Evolutionary conservation across 1,284 basidiomycete genomes (phyloP), one percentile per base, ranked within the genome.

Genomic region (Austroboletus niveus): DNA sequence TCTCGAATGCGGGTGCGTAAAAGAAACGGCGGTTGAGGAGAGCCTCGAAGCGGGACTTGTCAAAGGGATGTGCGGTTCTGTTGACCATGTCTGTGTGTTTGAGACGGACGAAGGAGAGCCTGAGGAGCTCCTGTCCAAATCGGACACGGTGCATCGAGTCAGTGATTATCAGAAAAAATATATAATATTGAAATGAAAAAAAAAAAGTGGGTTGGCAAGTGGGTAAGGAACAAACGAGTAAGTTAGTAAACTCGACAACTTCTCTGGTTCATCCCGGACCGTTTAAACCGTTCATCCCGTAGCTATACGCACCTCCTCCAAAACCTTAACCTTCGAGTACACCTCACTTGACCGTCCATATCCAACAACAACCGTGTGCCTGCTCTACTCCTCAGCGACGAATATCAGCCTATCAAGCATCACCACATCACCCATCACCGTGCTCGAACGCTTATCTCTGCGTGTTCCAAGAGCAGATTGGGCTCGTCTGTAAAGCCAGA

Each of bases 1-100:
- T 97, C 72, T 99, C 96, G 64, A 99, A 99, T 2, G 97, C 92
- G 49, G 95, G 96, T 10, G 94, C 94, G 71, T 92, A 98, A 79
- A 99, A 99, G 80, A 99, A 99, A 45, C 97, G 80, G 57, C 92
- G 86, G 63, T 89, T 91, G 57, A 98, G 82, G 52, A 97, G 75
- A 30, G 87, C 87, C 66, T 99, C 96, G 45, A 99, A 81, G 48
- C 88, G 82, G 31, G 76, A 62, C 72, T 97, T 96, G 73, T 95
- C 92, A 68, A 99, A 99, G 14, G 87, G 71, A 69, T 98, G 94
- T 0, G 86, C 87, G 11, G 80, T 83, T 76, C 91, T 95, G 79
- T 94, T 90, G 61, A 94, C 80, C 66, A 69, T 69, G 41, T 47
- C 51, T 1, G 55, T 55, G 54, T 65, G 63, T 6, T 41, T 52